These are phyloP conservation scores for Solanum virginianum DNA, from an alignment of 257 asterid species.

Conservation along the genomic window DNA sequence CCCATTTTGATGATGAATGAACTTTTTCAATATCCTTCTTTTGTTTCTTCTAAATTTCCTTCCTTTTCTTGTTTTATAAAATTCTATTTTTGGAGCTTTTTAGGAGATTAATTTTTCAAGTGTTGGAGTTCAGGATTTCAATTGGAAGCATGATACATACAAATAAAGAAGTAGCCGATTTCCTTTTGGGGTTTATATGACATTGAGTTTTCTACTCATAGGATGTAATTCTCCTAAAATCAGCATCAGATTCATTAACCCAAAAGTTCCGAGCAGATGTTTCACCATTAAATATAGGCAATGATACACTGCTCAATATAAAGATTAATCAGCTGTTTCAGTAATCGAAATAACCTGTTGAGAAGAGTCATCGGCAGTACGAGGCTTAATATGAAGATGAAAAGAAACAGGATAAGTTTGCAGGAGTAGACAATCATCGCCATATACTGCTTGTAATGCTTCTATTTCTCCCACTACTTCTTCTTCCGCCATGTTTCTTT, in stretches of 20 bases:
- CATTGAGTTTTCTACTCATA: background rate
- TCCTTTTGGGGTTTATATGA: background rate
- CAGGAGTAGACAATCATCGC: slow-evolving; percentile 52
- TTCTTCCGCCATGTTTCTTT: slow-evolving; percentile 38
- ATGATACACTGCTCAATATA: too few relatives aligned
- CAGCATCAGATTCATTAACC: background rate
- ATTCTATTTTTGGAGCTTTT: background rate
- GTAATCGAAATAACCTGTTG: slow-evolving; percentile 35
- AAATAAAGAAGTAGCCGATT: background rate
- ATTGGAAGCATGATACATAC: background rate
- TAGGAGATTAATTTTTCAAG: background rate
- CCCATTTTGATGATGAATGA: background rate
- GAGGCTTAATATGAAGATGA: slow-evolving; percentile 68
- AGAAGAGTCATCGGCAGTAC: slow-evolving; percentile 81
- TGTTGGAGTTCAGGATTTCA: background rate
- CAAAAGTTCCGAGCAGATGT: too few relatives aligned
- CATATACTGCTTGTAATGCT: slow-evolving; percentile 70
- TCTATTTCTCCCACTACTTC: slow-evolving; percentile 66
- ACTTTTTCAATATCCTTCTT: background rate
- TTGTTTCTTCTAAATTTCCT: background rate
- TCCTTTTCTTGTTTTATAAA: background rate
- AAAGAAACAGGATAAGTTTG: slow-evolving; percentile 55
- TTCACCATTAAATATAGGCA: too few relatives aligned
- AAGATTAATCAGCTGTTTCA: too few relatives aligned
- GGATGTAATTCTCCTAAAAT: background rate